phyloP scores from a whole-genome alignment of 208 protist genomes.

The Endotrypanum monterogeii region DNA sequence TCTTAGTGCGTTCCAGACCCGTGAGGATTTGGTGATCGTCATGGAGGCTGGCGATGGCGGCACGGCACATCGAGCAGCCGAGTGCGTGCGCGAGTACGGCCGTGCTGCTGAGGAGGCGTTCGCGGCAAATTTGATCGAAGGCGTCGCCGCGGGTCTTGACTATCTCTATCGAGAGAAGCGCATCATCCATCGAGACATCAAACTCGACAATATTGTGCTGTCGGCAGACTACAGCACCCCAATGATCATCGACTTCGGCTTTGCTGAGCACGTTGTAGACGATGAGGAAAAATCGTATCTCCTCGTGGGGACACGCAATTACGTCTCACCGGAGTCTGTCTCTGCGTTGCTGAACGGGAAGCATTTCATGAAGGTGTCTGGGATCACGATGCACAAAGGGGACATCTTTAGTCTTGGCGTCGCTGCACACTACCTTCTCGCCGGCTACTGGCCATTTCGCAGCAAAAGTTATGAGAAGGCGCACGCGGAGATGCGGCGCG shows the following conservation, averaged over 20 bases:
- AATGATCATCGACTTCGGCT: slow-evolving; percentile 88
- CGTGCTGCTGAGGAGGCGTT: slow-evolving; percentile 52
- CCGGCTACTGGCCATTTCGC: slow-evolving; percentile 39
- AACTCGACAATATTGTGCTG: slow-evolving; percentile 87
- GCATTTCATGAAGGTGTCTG: slow-evolving; percentile 36
- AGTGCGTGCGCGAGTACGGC: slow-evolving; percentile 38
- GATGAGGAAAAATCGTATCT: slow-evolving; percentile 27
- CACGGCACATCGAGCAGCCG: slow-evolving; percentile 46
- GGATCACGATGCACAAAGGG: slow-evolving; percentile 52
- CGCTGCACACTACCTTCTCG: slow-evolving; percentile 64
- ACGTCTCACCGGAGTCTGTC: slow-evolving; percentile 75
- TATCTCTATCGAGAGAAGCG: slow-evolving; percentile 66
- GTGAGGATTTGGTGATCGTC: slow-evolving; percentile 54
- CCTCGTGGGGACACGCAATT: slow-evolving; percentile 59
- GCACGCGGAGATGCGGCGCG: slow-evolving; percentile 40
- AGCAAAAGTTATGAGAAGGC: slow-evolving; percentile 37
- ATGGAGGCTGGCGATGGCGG: slow-evolving; percentile 82
- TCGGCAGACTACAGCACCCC: slow-evolving; percentile 54
- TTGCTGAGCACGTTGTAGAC: slow-evolving; percentile 56
- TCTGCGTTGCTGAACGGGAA: slow-evolving; percentile 36
- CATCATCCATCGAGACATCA: slow-evolving; percentile 87
- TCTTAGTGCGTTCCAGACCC: slow-evolving; percentile 77
- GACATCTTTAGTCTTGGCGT: slow-evolving; percentile 85
- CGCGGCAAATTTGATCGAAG: slow-evolving; percentile 53
- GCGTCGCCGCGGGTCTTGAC: slow-evolving; percentile 60